Percentiles rank a stretch among this genome's conserved stretches.
Conservation (phyloP, 148 eudicot species). For the Spergularia bocconei region DNA sequence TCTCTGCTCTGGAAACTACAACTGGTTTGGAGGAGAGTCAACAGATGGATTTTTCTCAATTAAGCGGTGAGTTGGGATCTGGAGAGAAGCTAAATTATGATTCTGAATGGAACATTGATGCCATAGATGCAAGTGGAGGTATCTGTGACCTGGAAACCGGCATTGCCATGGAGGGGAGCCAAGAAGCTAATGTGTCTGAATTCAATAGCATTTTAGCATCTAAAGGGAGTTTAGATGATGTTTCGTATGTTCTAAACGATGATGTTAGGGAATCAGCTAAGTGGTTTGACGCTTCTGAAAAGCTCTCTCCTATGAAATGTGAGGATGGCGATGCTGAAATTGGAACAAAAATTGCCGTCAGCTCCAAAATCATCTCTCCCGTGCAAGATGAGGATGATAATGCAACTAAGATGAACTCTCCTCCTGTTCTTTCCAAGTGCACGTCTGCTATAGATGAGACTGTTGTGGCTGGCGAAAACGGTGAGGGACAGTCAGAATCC, state of each 20-base stretch:
- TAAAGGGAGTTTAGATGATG: not conserved
- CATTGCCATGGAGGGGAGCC: constrained; percentile 3
- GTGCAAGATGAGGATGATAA: constrained; percentile 8
- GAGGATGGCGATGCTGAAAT: not conserved
- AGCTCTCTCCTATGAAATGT: constrained; percentile 2
- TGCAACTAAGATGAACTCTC: constrained; percentile 18
- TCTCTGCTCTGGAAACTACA: not conserved
- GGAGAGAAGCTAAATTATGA: not conserved
- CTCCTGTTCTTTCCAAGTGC: constrained; percentile 18
- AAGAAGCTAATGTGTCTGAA: not conserved
- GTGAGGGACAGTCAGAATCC: constrained; percentile 27
- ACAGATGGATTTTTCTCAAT: not conserved
- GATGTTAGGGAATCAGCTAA: constrained; percentile 12
- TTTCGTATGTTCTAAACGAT: not conserved
- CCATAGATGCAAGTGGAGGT: constrained; percentile 12
- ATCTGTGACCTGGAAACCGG: not conserved
- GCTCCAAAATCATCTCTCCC: constrained; percentile 14
- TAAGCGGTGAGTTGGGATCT: not conserved
- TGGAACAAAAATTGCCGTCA: constrained; percentile 11
- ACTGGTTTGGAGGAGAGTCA: not conserved
- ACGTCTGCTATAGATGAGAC: constrained; percentile 14
- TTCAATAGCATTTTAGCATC: not conserved
- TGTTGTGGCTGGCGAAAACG: constrained; percentile 15
- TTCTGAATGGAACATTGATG: constrained; percentile 10
- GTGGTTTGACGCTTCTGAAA: constrained; percentile 12